Base-by-base conservation (phyloP, 345 rosid genomes). In the Lepidium africanum region DNA sequence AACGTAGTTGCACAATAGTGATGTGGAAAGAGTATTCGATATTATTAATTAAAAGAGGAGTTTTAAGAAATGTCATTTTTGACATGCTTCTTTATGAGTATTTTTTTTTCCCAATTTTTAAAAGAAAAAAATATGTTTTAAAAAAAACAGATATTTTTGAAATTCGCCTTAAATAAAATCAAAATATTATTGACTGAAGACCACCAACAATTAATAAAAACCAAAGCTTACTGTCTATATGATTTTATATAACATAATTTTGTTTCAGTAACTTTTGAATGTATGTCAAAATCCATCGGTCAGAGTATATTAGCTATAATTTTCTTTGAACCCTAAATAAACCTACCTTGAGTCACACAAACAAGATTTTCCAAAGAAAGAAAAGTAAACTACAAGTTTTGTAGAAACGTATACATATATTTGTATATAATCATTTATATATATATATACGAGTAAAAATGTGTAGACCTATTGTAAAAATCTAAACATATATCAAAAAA, bases 401-500 rank as follows among this genome's bases (percentile, higher is more conserved):
- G 13, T 30, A 37, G 45, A 61, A 61, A 61, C 53, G 61, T 59
- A 33, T 48, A 38, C 14, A 13, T 16, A 52, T 23, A 15, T 35
- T 0, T 58, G 3, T 59, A 9, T 69, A 8, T 49, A 23, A 53
- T 36, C 63, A 36, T 71, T 41, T 40, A 45, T 71, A 61, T 71
- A 51, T 40, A 45, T 71, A 61, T 40, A 45, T 16, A 2, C 27
- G 45, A 37, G 33, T 5, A 30, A 27, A 30, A 10, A 14, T 41
- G 51, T 32, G 75, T 71, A 14, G 55, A 62, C 63, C 58, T 71
- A 35, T 14, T 4, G 16, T 11, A 54, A 71, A 71, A 5, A 16
- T 63, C 76, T 72, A 72, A 38, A 35, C 43, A 64, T 55, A 12
- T 27, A 72, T 48, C 13, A 64, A 72, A 63, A n/a, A 72, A 63